Base-by-base conservation (phyloP, 345 rosid species). In the Pseudoturritis turrita region DNA sequence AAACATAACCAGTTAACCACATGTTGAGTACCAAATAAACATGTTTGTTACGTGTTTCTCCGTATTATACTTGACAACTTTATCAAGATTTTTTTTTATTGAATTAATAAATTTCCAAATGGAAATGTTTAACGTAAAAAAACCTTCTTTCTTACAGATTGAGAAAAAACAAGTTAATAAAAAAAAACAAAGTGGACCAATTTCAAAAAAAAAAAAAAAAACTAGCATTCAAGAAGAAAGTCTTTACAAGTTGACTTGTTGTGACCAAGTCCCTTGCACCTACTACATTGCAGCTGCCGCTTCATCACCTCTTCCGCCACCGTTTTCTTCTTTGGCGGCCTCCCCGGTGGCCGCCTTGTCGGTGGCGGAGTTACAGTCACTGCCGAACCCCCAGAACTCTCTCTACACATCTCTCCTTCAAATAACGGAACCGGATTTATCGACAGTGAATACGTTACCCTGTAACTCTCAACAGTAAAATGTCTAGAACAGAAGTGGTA, bases 161-260 rank as follows among this genome's bases (percentile, higher is more conserved):
- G 55, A 1, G 2, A 52, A 6, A 10, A 15, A 59, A 31, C 1
- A 56, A 45, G 25, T 40, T 26, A 60, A 52, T 31, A 1, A 29
- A n/a, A 28, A 49, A 37, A 62, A 11, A 15, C 17, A 72, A 23
- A 62, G 29, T n/a, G 25, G 3, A 33, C 50, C 4, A 54, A 28
- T 12, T 7, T n/a, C n/a, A n/a, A n/a, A n/a, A 5, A 44, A 7
- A 14, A 47, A 41, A 26, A 46, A 62, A 52, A 26, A 46, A 62
- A 49, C 81, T 79, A 71, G 46, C 74, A 76, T 75, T 59, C 81
- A 79, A 84, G 79, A 75, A 83, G 62, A 73, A 7, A 47, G 47
- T 83, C 96, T 84, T 91, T 94, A 89, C 98, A 94, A 62, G 98
- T 94, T 21, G 97, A 91, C 84, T 94, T 94, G 82, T 91, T 91